Evolutionary conservation across 2,329 filamentous ascomycete species (phyloP).

Genomic region (Dothistroma pini): DNA sequence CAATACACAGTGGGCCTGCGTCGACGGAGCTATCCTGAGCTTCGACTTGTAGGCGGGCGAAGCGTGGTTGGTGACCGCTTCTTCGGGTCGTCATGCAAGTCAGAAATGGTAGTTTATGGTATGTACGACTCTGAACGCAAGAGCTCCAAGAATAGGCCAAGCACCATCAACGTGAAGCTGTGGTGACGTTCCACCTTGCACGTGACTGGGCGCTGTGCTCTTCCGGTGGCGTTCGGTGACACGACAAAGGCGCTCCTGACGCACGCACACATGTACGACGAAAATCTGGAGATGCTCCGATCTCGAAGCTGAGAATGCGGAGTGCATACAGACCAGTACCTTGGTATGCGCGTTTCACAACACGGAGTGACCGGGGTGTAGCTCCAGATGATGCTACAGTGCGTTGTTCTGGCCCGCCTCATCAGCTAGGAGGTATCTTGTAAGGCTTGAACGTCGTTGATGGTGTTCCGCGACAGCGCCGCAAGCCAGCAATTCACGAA

Average conservation of each 20-base stretch:
- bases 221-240: conserved; percentile 1
- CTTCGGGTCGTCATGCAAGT: not conserved
- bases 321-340: conserved; percentile 6
- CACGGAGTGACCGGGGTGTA: conserved; percentile 4
- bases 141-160: conserved; percentile 5
- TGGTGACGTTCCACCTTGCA: not conserved
- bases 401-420: not conserved
- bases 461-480: not conserved
- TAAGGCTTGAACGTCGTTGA: not conserved
- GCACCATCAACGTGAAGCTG: not conserved
- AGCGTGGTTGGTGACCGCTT: not conserved
- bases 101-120: conserved; percentile 2
- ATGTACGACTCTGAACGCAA: not conserved
- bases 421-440: not conserved
- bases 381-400: not conserved
- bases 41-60: not conserved
- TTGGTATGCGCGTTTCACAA: conserved; percentile 7
- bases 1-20: not conserved
- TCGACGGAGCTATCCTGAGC: not conserved
- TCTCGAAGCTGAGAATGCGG: conserved; percentile 4
- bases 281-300: conserved; percentile 1
- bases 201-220: not conserved
- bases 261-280: not conserved
- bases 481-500: not conserved
- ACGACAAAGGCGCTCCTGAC: conserved; percentile 1